Evolutionary conservation across 441 rosid species (phyloP), one percentile per base, ranked within the genome.

Genomic region (Populus hybrid): DNA sequence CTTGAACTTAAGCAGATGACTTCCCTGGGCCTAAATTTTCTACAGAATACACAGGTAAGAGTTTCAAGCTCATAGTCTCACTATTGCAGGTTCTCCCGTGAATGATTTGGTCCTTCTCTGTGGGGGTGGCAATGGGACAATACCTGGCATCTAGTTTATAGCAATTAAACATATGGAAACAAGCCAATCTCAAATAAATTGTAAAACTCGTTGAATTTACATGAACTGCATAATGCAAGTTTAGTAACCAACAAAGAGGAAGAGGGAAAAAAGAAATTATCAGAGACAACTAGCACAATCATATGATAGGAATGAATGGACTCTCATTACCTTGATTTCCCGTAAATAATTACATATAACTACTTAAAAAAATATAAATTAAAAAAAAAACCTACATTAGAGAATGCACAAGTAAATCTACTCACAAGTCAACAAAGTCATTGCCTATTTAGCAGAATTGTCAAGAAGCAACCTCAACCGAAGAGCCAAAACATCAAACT

Each of bases 391-490:
- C 56, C 56, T 14, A 4, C 20, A 45, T 45, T 45, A 45, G 56
- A 45, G 56, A 45, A 14, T 45, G 56, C 18, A 45, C 20, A 45
- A 14, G 56, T 4, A 42, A 71, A 40, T 42, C 35, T 9, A 42
- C 33, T 42, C 10, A 71, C 63, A 71, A 71, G 63, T 69, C 71
- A 50, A 36, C 64, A 68, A 10, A 36, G 64, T 75, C 35, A 82
- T 53, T 68, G 72, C 64, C 64, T 24, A 53, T 66, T 40, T 50
- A 69, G 81, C 70, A 75, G 84, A 79, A 69, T 79, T 76, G 74
- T 86, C 82, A 2, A 82, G 77, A 59, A 81, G 80, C 81, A 84
- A 71, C 86, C 89, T 84, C 79, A 86, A 33, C 9, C 89, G 79
- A 59, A 76, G 72, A 6, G 76, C 68, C 21, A 84, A 70, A 45